A percentile compares a stretch with the other conserved stretches of the same genome.
Evolutionary conservation across 805 yeast genomes (phyloP).

Genomic region (Kazachstania kunashirensis): DNA sequence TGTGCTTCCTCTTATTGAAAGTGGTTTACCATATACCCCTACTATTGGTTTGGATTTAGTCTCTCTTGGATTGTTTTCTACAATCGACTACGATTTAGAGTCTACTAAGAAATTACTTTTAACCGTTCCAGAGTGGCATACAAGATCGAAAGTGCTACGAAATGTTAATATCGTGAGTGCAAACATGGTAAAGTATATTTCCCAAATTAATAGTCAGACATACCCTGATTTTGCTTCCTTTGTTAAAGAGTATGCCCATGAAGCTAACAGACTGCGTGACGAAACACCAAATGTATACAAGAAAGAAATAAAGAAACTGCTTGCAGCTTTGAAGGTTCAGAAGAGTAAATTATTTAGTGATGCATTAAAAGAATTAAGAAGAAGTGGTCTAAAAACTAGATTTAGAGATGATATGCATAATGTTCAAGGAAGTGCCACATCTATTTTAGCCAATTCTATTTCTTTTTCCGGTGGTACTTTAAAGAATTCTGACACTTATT

Average conservation of each 20-base stretch:
- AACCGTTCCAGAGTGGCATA: constrained; percentile 38
- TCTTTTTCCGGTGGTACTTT: constrained; percentile 35
- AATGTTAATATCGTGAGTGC: constrained; percentile 41
- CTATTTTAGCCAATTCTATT: constrained; percentile 46
- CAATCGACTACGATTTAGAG: too few relatives aligned
- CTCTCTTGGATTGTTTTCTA: too few relatives aligned
- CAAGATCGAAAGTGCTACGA: constrained; percentile 48
- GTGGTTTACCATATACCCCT: constrained; percentile 36
- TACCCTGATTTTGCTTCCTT: constrained; percentile 44
- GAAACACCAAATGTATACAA: constrained; percentile 69
- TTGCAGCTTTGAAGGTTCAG: constrained; percentile 69
- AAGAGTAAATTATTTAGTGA: constrained; percentile 72
- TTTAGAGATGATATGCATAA: constrained; percentile 57
- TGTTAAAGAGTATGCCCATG: constrained; percentile 44
- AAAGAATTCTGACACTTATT: constrained; percentile 43
- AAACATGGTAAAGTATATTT: constrained; percentile 45
- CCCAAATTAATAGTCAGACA: constrained; percentile 25
- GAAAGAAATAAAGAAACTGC: constrained; percentile 63
- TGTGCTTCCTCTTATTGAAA: constrained; percentile 48
- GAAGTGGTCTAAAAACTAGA: constrained; percentile 65
- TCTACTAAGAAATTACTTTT: constrained; percentile 24
- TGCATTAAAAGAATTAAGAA: constrained; percentile 59
- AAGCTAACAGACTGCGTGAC: constrained; percentile 51
- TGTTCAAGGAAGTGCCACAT: constrained; percentile 51
- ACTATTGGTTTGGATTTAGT: constrained; percentile 6